phyloP scores from a whole-genome alignment of 495 filamentous ascomycete genomes.

The Apiosordaria backusii region DNA sequence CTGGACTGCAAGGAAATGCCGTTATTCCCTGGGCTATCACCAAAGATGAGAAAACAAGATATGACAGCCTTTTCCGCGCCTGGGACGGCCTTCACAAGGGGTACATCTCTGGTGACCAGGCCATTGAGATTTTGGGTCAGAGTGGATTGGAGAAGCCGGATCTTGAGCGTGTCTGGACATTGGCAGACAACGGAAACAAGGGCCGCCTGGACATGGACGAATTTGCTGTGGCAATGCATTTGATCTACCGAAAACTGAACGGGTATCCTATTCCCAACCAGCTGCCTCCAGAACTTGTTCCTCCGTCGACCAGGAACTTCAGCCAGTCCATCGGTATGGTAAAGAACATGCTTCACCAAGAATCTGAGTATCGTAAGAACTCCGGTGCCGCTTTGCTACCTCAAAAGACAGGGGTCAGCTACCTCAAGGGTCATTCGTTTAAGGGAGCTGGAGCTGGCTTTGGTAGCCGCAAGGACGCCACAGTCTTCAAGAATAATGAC shows the following conservation, averaged over 20 bases:
- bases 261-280: constrained; percentile 91
- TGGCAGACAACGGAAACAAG: constrained; percentile 89
- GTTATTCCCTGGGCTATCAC: constrained; percentile 98
- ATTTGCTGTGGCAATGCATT: constrained; percentile 98
- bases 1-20: constrained; percentile 86
- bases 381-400: constrained; percentile 83
- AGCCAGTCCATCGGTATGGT: constrained; percentile 89
- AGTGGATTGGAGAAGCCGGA: constrained; percentile 88
- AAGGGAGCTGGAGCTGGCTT: constrained; percentile 45
- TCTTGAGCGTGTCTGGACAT: constrained; percentile 89
- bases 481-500: constrained; percentile 94
- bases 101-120: constrained; percentile 86
- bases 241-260: constrained; percentile 96
- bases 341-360: constrained; percentile 85
- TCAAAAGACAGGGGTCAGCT: constrained; percentile 96
- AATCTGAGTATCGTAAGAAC: constrained; percentile 80
- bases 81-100: constrained; percentile 97
- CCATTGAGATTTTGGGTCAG: constrained; percentile 96
- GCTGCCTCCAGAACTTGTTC: constrained; percentile 88
- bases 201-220: constrained; percentile 95
- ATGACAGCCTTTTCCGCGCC: constrained; percentile 90
- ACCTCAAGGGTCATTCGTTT: constrained; percentile 95
- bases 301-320: constrained; percentile 92
- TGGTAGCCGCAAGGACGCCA: constrained; percentile 80
- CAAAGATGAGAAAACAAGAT: constrained; percentile 97